Evolutionary conservation across 805 yeast genomes (phyloP), one percentile per base, ranked within the genome.

Genomic region (Zygotorulaspora florentina): DNA sequence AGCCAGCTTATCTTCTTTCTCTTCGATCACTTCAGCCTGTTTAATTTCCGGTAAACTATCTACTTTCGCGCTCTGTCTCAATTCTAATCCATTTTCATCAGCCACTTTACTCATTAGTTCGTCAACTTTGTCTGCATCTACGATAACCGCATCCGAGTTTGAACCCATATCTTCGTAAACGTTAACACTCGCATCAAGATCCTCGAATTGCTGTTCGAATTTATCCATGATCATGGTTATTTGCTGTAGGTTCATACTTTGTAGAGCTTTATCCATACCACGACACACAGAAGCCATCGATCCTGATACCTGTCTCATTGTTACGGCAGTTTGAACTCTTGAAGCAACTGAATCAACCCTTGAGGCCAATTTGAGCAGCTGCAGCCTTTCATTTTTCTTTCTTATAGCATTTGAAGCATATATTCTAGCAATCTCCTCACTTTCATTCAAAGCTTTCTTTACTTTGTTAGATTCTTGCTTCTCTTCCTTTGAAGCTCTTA

Each of bases 341-440:
- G 95, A 84, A 0, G 98, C 95, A 18, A 93, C 99, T 0, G 98
- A 91, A 67, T 93, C 99, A 16, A 93, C 87, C 47, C 97, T 70
- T 0, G 96, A 87, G 0, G 96, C 85, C 47, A 93, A 71, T 54
- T 91, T 75, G 43, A 93, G 70, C 44, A 93, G 68, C 61, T 85
- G 91, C 43, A 91, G 72, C 51, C 91, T 72, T 65, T 93, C 99
- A 57, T 85, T 86, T 38, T 85, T 76, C 66, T 93, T 93, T 41
- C 99, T 77, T 36, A 95, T 88, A 31, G 98, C 96, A 67, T 90
- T 93, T 54, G 90, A 95, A 0, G 99, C 99, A 59, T 93, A 91
- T 37, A 93, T 76, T 61, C 81, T 85, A 0, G 98, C 98, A 50
- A 93, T 89, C 62, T 93, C 99, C 56, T 83, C 85, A 43, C 62